Evolutionary conservation across 1,284 basidiomycete genomes (phyloP).

Genomic region (Violaceomyces palustris): DNA sequence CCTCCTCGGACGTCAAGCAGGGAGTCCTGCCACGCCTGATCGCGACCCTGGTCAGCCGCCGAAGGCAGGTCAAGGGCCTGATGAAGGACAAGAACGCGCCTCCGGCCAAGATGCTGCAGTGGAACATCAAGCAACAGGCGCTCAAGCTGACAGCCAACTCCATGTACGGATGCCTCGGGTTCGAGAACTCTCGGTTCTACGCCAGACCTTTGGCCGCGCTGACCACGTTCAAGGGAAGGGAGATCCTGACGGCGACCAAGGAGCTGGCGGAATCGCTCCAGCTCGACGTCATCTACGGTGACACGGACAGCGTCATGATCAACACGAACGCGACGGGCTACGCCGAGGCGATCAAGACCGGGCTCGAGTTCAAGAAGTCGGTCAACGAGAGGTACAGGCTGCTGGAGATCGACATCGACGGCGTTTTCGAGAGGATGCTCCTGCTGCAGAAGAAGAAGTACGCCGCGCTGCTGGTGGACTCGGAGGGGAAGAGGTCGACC

Average conservation of each 20-base stretch:
- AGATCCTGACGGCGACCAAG: conserved; percentile 88
- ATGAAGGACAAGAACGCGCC: conserved; percentile 86
- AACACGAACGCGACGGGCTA: conserved; percentile 90
- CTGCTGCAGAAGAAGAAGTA: conserved; percentile 99
- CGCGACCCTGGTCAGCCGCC: conserved; percentile 82
- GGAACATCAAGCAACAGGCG: conserved; percentile 92
- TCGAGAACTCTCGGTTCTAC: conserved; percentile 93
- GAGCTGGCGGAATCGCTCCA: conserved; percentile 85
- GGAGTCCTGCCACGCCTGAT: conserved; percentile 94
- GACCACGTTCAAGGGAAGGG: conserved; percentile 95
- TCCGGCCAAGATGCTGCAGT: conserved; percentile 76
- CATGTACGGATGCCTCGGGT: conserved; percentile 99
- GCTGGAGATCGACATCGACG: conserved; percentile 94
- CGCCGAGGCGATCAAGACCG: conserved; percentile 82
- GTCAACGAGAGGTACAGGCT: conserved; percentile 94
- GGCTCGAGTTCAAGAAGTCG: conserved; percentile 84
- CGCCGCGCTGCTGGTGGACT: conserved; percentile 72
- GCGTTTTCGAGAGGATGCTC: conserved; percentile 85
- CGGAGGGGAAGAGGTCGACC: conserved; percentile 34
- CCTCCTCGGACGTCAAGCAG: conserved; percentile 66
- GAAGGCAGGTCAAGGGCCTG: conserved; percentile 82
- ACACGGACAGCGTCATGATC: conserved; percentile 98
- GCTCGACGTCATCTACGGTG: conserved; percentile 94
- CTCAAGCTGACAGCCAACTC: conserved; percentile 98
- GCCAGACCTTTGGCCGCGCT: conserved; percentile 93